Conservation (phyloP, 495 filamentous ascomycete genomes). For the Xylaria grammica region DNA sequence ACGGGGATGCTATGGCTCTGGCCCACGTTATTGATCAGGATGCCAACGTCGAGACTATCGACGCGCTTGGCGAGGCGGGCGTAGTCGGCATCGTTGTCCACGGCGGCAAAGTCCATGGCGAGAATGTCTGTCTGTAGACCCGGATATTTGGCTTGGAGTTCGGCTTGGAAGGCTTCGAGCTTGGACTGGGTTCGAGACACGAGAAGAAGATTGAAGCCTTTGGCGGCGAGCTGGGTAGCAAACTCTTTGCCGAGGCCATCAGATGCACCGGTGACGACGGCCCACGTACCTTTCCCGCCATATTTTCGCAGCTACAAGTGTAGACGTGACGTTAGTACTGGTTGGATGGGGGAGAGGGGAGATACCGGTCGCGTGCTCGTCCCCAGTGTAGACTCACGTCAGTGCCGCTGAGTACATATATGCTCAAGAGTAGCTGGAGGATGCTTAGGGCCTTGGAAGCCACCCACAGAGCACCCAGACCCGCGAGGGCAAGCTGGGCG, state of each 20-base stretch:
- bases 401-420: constrained; percentile 74
- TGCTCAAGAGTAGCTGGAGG: constrained; percentile 67
- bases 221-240: constrained; percentile 83
- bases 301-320: constrained; percentile 77
- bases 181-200: constrained; percentile 94
- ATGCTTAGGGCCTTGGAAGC: constrained; percentile 63
- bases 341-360: constrained; percentile 10
- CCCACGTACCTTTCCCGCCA: constrained; percentile 92
- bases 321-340: background rate
- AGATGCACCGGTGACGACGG: constrained; percentile 91
- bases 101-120: constrained; percentile 86
- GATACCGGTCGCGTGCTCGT: constrained; percentile 1
- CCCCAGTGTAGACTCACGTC: constrained; percentile 49
- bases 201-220: constrained; percentile 91
- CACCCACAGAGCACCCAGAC: constrained; percentile 65
- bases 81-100: constrained; percentile 76
- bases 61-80: constrained; percentile 68
- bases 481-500: constrained; percentile 46
- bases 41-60: constrained; percentile 75
- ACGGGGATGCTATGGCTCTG: constrained; percentile 91
- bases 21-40: constrained; percentile 97
- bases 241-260: constrained; percentile 98
- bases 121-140: constrained; percentile 73
- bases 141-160: constrained; percentile 71
- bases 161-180: constrained; percentile 73